A percentile compares a stretch with the other conserved stretches of the same genome.
phyloP scores from a whole-genome alignment of 306 rosid genomes.

The Pueraria montana region DNA sequence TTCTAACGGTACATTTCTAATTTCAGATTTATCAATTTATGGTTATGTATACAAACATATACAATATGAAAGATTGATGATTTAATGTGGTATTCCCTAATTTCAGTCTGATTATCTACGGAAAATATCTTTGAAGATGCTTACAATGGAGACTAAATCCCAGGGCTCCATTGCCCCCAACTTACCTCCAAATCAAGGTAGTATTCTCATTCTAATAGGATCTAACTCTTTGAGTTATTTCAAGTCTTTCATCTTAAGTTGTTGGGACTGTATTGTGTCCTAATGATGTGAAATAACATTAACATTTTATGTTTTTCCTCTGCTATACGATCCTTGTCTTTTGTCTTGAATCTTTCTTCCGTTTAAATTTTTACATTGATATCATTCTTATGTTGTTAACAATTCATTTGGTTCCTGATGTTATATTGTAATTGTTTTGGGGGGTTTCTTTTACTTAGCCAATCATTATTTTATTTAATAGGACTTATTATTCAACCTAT shows the following conservation, averaged over 20 bases:
- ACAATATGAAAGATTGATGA: conserved; percentile 21
- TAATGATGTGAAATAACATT: conserved; percentile 27
- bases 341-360: conserved; percentile 4
- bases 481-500: too few relatives aligned
- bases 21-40: not conserved
- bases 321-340: conserved; percentile 19
- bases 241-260: conserved; percentile 30
- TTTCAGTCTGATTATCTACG: conserved; percentile 66
- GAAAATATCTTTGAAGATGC: conserved; percentile 65
- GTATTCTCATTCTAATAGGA: not conserved
- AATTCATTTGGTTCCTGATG: conserved; percentile 46
- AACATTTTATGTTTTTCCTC: conserved; percentile 25
- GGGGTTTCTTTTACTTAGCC: too few relatives aligned
- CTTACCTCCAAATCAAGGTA: conserved; percentile 51
- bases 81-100: conserved; percentile 24
- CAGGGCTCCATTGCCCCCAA: conserved; percentile 51
- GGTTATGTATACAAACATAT: not conserved
- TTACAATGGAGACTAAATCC: conserved; percentile 76
- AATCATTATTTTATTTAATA: too few relatives aligned
- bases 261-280: conserved; percentile 6
- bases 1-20: not conserved
- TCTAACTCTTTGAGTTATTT: conserved; percentile 32
- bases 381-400: conserved; percentile 36
- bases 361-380: conserved; percentile 17
- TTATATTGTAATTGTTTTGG: not conserved